Base-by-base conservation (phyloP, 139 green algal species). In the Tetraselmis chui region DNA sequence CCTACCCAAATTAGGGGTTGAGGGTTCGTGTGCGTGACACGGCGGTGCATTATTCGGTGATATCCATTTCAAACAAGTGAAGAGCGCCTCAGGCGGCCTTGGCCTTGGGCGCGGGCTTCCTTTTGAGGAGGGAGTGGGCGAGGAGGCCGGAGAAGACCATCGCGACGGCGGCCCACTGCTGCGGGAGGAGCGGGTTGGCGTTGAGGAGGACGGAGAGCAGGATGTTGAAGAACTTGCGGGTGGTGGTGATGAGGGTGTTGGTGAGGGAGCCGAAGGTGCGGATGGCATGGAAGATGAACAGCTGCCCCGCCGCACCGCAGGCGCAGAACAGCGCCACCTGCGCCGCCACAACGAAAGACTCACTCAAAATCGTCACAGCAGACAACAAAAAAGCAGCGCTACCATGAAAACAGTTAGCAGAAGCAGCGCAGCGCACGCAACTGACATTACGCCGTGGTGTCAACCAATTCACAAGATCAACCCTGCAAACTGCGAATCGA, bases 221-320 rank as follows among this genome's bases (percentile, higher is more conserved):
- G 81, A 99, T 99, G 88, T 92, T 98, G 89, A 98, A 98, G 86
- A 99, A 99, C 91, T 99, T 99, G 77, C 96, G 90, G 23, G 97
- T 99, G 32, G 97, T 99, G 84, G 94, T 98, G 29, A 99, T 90
- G 26, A 98, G 89, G 0, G 94, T 98, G 85, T 94, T 96, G 31
- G 90, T 83, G n/a, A 99, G 85, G 11, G 92, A 91, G 2, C 97
- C 97, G 90, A 98, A 98, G 23, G 74, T 88, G 76, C 29, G 29
- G 29, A 79, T 79, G 76, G 76, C 76, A 18, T 79, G 76, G 85
- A 99, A 99, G 75, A 99, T 99, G 89, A 98, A 98, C 28, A 99
- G 91, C 90, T 99, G 96, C 23, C 95, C 97, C 28, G 98, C 83
- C 0, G 93, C 94, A 59, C 95, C 96, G 80, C 96, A 98, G 2